Percentiles rank a stretch among this genome's conserved stretches.
Conservation (phyloP, 192 early-diverging fungal species). For the Blastocladiella britannica region DNA sequence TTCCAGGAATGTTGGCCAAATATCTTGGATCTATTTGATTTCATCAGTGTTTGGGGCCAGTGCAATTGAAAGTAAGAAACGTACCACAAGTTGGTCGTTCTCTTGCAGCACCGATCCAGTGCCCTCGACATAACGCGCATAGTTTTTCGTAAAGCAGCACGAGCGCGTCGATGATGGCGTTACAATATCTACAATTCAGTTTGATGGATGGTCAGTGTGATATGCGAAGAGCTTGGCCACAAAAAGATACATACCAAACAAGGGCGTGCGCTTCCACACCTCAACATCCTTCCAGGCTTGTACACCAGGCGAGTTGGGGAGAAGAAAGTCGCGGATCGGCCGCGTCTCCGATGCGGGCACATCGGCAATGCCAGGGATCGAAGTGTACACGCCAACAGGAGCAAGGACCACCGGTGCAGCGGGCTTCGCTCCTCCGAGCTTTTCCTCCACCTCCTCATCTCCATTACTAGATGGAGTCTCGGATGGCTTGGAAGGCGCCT, state of each 20-base stretch:
- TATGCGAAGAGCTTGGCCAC: too few relatives aligned
- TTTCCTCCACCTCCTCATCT: too few relatives aligned
- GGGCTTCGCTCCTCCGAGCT: too few relatives aligned
- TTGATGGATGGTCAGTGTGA: too few relatives aligned
- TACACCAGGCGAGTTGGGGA: too few relatives aligned
- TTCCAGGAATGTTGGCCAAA: not conserved
- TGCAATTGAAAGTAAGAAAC: not conserved
- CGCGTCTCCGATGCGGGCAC: too few relatives aligned
- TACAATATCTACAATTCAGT: constrained; percentile 5
- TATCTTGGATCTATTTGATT: not conserved
- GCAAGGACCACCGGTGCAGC: too few relatives aligned
- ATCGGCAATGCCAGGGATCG: too few relatives aligned
- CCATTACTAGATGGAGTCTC: too few relatives aligned
- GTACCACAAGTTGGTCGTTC: not conserved
- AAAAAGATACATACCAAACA: not conserved
- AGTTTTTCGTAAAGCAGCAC: constrained; percentile 4
- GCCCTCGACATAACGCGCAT: not conserved
- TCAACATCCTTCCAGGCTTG: not conserved
- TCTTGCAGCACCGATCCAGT: not conserved
- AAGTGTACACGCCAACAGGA: too few relatives aligned
- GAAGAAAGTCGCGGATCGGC: not conserved
- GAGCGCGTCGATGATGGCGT: constrained; percentile 1
- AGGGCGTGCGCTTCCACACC: not conserved
- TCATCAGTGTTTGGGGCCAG: too few relatives aligned
- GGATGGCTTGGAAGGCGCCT: too few relatives aligned